Percentiles rank a stretch among this genome's conserved stretches.
Conservation (phyloP, 768 basidiomycete species). For the Podaxis carcinomalis region DNA sequence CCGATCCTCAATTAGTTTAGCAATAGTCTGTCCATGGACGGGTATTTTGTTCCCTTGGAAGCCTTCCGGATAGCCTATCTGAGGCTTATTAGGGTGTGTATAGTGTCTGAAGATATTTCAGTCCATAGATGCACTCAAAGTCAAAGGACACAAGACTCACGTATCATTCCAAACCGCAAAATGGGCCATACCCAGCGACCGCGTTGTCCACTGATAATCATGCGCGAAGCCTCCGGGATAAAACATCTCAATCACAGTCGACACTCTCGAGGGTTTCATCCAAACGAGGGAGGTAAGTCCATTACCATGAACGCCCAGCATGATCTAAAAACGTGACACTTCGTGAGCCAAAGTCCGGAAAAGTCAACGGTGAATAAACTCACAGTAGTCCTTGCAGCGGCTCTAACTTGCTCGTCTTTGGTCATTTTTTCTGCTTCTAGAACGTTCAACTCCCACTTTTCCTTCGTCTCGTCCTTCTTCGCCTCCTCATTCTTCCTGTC, state of each 20-base stretch:
- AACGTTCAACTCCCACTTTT: slow-evolving; percentile 56
- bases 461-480: slow-evolving; percentile 12
- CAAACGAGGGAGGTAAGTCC: slow-evolving; percentile 82
- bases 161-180: slow-evolving; percentile 82
- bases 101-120: slow-evolving; percentile 20
- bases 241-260: slow-evolving; percentile 85
- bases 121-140: background rate
- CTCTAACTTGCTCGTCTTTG: slow-evolving; percentile 70
- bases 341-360: background rate
- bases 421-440: slow-evolving; percentile 61
- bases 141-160: slow-evolving; percentile 25
- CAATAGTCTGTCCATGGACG: slow-evolving; percentile 60
- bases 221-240: slow-evolving; percentile 77
- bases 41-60: slow-evolving; percentile 83
- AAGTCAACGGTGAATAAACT: slow-evolving; percentile 19
- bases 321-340: slow-evolving; percentile 34
- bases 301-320: slow-evolving; percentile 76
- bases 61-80: slow-evolving; percentile 71
- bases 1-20: slow-evolving; percentile 69
- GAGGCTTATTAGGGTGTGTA: slow-evolving; percentile 40
- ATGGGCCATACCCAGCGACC: slow-evolving; percentile 69
- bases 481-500: slow-evolving; percentile 28
- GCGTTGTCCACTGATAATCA: slow-evolving; percentile 82
- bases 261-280: slow-evolving; percentile 72
- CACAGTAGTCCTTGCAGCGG: slow-evolving; percentile 68